Evolutionary conservation across 2,329 filamentous ascomycete genomes (phyloP).

Genomic region (Elsinoe perseae): DNA sequence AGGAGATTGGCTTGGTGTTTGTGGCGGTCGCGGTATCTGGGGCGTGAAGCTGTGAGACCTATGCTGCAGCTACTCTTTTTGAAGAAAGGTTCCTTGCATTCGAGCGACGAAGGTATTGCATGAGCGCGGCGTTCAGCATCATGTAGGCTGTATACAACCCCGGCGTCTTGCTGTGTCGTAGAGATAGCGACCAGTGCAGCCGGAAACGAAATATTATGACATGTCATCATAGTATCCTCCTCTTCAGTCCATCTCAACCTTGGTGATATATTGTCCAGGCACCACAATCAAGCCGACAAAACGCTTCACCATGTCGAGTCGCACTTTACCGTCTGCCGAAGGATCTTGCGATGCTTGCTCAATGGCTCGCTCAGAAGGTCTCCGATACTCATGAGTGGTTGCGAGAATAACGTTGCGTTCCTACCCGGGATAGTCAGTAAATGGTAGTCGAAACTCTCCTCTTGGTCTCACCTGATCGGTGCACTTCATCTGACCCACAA

Average conservation of each 20-base stretch:
- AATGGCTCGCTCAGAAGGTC: constrained; percentile 48
- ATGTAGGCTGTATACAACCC: constrained; percentile 5
- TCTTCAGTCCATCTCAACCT: constrained; percentile 67
- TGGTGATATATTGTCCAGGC: constrained; percentile 74
- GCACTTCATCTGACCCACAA: constrained; percentile 87
- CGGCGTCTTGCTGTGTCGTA: background rate
- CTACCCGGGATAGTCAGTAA: constrained; percentile 2
- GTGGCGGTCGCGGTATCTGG: constrained; percentile 74
- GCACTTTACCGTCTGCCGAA: constrained; percentile 35
- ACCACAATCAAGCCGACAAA: constrained; percentile 87
- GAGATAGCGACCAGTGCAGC: background rate
- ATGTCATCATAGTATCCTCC: constrained; percentile 21
- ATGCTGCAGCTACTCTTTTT: background rate
- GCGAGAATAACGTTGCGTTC: constrained; percentile 77
- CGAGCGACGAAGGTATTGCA: constrained; percentile 8
- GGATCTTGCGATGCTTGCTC: constrained; percentile 25
- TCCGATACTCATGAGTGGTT: constrained; percentile 81
- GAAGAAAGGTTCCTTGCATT: background rate
- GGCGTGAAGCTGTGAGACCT: constrained; percentile 50
- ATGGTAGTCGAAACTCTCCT: background rate
- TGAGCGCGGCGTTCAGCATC: constrained; percentile 11
- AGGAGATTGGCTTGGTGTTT: constrained; percentile 78
- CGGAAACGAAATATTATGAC: constrained; percentile 8
- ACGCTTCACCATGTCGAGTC: constrained; percentile 69
- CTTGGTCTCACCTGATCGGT: constrained; percentile 67